Base-by-base conservation (phyloP, 2,329 filamentous ascomycete species). In the Ceratocystis cubensis region DNA sequence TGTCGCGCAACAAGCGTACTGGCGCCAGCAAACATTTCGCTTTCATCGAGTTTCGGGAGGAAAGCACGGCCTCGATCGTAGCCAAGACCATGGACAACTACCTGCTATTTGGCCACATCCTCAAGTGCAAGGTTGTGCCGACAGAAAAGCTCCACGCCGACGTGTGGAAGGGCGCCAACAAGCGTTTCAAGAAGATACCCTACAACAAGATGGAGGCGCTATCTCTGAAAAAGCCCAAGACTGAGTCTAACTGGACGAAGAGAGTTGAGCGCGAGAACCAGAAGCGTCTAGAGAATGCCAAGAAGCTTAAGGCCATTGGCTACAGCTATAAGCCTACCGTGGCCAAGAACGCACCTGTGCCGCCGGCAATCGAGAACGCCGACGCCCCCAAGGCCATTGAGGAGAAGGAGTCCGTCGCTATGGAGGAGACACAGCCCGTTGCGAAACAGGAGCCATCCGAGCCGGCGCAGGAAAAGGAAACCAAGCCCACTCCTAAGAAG, bases 1-100 rank as follows among this genome's bases (percentile, higher is more conserved):
- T 99, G 57, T 94, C 91, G 33, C 88, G 94, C 72, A 97, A 96
- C 81, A 91, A 89, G 77, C 88, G 88, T 75, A 97, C 92, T 0
- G 94, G 94, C 66, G 85, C 85, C 67, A 91, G 88, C 75, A 96
- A 94, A 80, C 94, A 97, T 80, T 96, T 88, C 73, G 94, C 91
- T 41, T 99, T 96, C 76, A 83, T 99, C 73, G 91, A 99, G 77
- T 99, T 99, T 73, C 78, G 81, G 44, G 87, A 91, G 67, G 89
- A 91, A 62, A 78, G 76, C 70, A 83, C 82, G n/a, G 93, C 94
- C 48, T 88, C 90, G 72, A 91, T 97, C 71, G 93, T 96, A 37
- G 88, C 90, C 63, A 89, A 91, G 78, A 96, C 94, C 25, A 99
- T 99, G 94, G 85, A 96, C 80, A 95, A 92, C 78, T 99, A 99